Conservation (phyloP, 2,329 filamentous ascomycete species). For the Dothidotthia symphoricarpi region DNA sequence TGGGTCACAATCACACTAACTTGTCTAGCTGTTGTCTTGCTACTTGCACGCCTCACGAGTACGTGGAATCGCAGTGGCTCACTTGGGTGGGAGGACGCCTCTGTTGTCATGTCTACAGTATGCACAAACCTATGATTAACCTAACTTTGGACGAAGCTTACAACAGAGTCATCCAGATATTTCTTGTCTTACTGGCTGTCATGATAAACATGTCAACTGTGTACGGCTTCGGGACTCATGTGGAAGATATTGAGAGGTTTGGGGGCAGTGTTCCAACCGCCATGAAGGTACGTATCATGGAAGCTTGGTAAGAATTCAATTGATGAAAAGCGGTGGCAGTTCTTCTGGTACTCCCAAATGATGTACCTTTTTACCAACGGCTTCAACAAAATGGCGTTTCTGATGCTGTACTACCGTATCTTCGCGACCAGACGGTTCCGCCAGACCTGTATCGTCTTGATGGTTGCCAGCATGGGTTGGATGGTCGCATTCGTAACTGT, state of each 20-base stretch:
- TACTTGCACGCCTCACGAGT: slow-evolving; percentile 14
- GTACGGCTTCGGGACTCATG: slow-evolving; percentile 23
- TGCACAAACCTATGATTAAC: background rate
- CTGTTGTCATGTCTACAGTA: slow-evolving; percentile 24
- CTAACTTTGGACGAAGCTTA: too few species aligned
- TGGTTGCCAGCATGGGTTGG: slow-evolving; percentile 16
- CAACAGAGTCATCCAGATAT: slow-evolving; percentile 14
- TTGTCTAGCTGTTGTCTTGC: slow-evolving; percentile 14
- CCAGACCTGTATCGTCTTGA: slow-evolving; percentile 13
- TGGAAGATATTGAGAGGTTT: slow-evolving; percentile 15
- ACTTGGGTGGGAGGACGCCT: slow-evolving; percentile 25
- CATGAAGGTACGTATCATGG: too few species aligned
- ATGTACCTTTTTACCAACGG: slow-evolving; percentile 27
- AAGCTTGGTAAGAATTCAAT: too few species aligned
- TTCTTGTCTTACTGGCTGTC: slow-evolving; percentile 10
- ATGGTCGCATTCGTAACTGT: slow-evolving; percentile 19
- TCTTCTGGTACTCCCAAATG: slow-evolving; percentile 23
- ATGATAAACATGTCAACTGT: slow-evolving; percentile 15
- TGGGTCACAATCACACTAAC: slow-evolving; percentile 23
- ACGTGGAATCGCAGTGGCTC: slow-evolving; percentile 25
- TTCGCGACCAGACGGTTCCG: slow-evolving; percentile 21
- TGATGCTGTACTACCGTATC: slow-evolving; percentile 26
- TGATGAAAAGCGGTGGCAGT: too few species aligned
- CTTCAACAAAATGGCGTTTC: slow-evolving; percentile 28
- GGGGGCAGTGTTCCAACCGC: slow-evolving; percentile 19